Percentiles rank a stretch among this genome's conserved stretches.
Evolutionary conservation across 305 asterid species (phyloP).

Genomic region (Andrographis paniculata): DNA sequence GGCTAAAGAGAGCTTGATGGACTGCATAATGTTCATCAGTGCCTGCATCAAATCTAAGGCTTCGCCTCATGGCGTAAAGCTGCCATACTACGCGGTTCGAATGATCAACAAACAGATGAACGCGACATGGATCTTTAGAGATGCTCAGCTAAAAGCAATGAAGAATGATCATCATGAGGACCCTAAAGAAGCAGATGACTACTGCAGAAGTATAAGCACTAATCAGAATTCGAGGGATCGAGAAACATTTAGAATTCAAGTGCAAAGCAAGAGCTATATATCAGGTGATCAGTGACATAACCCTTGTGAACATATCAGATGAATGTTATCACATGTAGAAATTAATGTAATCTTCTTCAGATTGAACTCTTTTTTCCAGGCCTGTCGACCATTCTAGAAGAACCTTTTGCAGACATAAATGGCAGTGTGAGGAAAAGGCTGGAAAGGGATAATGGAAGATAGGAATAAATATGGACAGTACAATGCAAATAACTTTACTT

Average conservation of each 20-base stretch:
- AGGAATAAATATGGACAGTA: no score
- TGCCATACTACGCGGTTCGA: constrained; percentile 47
- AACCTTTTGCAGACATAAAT: constrained; percentile 29
- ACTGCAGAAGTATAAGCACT: constrained; percentile 13
- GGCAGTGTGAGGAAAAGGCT: constrained; percentile 23
- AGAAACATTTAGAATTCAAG: constrained; percentile 15
- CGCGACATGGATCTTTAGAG: constrained; percentile 54
- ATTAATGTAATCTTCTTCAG: background rate
- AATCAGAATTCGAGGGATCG: constrained; percentile 3
- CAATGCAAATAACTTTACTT: constrained; percentile 17
- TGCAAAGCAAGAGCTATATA: constrained; percentile 27
- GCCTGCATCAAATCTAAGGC: constrained; percentile 27
- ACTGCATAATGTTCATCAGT: constrained; percentile 51
- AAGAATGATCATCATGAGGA: constrained; percentile 12
- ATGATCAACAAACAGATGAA: constrained; percentile 82
- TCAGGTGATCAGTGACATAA: constrained; percentile 27
- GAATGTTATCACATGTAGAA: constrained; percentile 2
- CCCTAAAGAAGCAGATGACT: constrained; percentile 1
- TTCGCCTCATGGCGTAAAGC: constrained; percentile 18
- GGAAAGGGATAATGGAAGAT: constrained; percentile 19
- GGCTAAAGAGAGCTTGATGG: constrained; percentile 85
- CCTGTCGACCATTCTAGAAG: constrained; percentile 41
- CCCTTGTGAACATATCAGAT: background rate
- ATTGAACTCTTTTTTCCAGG: constrained; percentile 27
- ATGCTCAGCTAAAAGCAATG: constrained; percentile 28